Conservation (phyloP, 2,329 filamentous ascomycete species). For the Huntiella savannae region DNA sequence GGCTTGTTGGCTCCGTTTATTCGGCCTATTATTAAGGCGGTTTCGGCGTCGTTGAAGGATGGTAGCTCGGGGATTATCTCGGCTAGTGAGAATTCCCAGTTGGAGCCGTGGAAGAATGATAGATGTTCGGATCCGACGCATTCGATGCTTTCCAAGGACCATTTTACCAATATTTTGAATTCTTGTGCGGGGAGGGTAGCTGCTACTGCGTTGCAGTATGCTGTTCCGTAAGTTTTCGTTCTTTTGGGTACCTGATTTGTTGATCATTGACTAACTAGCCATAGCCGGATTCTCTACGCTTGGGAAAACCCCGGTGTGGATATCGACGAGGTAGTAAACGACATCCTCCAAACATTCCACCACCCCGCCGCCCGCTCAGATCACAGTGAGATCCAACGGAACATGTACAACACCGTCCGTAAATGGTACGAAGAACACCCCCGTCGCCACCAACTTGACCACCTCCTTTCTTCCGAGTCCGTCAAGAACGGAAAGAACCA, state of each 20-base stretch:
- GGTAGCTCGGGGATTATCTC: slow-evolving; percentile 56
- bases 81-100: slow-evolving; percentile 54
- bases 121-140: slow-evolving; percentile 61
- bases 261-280: not conserved
- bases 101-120: slow-evolving; percentile 63
- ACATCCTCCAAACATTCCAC: slow-evolving; percentile 71
- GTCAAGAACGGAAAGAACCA: slow-evolving; percentile 76
- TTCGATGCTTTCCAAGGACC: slow-evolving; percentile 68
- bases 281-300: slow-evolving; percentile 57
- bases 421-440: slow-evolving; percentile 57
- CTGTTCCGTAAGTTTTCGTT: slow-evolving; percentile 53
- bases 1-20: slow-evolving; percentile 83
- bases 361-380: slow-evolving; percentile 71
- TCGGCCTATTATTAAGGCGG: slow-evolving; percentile 73
- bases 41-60: slow-evolving; percentile 66
- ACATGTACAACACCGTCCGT: slow-evolving; percentile 77
- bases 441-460: slow-evolving; percentile 49
- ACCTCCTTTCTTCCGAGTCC: slow-evolving; percentile 62
- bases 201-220: slow-evolving; percentile 62
- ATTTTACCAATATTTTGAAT: slow-evolving; percentile 65
- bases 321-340: slow-evolving; percentile 64
- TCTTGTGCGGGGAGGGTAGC: slow-evolving; percentile 58
- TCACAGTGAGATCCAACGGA: slow-evolving; percentile 56
- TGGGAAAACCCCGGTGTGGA: slow-evolving; percentile 78
- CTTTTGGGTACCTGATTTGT: slow-evolving; percentile 11